These are phyloP conservation scores for Ceratobasidium sp. DNA, from an alignment of 1,284 basidiomycete genomes.

Conservation along the genomic window DNA sequence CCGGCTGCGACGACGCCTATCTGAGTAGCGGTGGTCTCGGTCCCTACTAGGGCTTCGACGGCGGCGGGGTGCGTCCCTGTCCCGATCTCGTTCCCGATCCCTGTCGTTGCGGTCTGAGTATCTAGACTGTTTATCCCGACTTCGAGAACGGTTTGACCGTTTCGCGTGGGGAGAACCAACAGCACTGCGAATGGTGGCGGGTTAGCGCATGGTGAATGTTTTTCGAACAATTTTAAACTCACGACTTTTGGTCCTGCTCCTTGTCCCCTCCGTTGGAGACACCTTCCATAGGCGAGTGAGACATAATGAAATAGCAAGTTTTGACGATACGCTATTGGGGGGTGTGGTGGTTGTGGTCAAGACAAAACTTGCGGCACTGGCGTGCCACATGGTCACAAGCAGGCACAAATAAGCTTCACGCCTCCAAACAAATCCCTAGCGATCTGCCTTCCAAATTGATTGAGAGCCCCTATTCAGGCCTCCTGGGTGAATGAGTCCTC, in stretches of 20 bases:
- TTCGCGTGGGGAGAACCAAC: conserved; percentile 78
- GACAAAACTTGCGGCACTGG: conserved; percentile 7
- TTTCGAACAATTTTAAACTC: conserved; percentile 54
- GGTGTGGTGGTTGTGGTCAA: conserved; percentile 25
- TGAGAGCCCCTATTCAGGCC: conserved; percentile 44
- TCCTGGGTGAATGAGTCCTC: conserved; percentile 13
- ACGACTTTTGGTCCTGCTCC: conserved; percentile 73
- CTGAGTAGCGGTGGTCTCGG: conserved; percentile 50
- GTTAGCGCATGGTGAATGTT: conserved; percentile 32
- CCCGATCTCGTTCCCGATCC: conserved; percentile 66
- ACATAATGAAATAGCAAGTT: neutral
- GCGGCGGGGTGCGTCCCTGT: conserved; percentile 62
- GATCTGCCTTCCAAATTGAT: conserved; percentile 3
- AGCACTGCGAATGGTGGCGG: conserved; percentile 16
- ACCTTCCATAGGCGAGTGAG: conserved; percentile 18
- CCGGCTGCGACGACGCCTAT: conserved; percentile 51
- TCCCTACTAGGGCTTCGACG: conserved; percentile 58
- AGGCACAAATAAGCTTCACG: conserved; percentile 1
- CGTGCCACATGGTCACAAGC: conserved; percentile 4
- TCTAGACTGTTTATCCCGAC: conserved; percentile 63
- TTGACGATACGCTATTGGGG: neutral
- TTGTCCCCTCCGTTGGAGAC: conserved; percentile 23
- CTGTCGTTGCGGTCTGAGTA: conserved; percentile 63
- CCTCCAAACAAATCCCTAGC: too few relatives aligned
- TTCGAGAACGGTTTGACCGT: conserved; percentile 77